These are phyloP conservation scores for Eucalyptus cloeziana DNA, from an alignment of 345 rosid genomes.

Conservation along the genomic window DNA sequence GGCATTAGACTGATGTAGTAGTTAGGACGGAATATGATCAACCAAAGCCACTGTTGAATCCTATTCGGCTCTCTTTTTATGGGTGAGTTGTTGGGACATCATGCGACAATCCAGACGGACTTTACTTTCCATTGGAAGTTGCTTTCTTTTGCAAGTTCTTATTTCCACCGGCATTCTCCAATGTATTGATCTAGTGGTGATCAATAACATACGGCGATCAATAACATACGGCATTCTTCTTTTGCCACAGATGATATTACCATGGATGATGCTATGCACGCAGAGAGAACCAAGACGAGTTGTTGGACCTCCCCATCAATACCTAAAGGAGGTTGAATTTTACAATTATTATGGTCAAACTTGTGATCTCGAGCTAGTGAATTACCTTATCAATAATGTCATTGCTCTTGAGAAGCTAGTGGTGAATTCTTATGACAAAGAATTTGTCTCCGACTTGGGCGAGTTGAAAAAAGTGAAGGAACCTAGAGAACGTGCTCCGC, in stretches of 20 bases:
- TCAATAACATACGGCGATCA: not conserved
- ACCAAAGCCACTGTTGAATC: not conserved
- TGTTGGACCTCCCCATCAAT: not conserved
- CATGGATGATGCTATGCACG: not conserved
- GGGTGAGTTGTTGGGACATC: not conserved
- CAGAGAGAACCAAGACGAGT: not conserved
- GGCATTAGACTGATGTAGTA: not conserved
- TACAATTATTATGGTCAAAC: not conserved
- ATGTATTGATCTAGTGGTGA: too few relatives aligned
- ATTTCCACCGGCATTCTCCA: not conserved
- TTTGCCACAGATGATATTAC: not conserved
- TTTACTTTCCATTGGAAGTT: not conserved
- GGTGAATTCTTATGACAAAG: rapidly evolving
- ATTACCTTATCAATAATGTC: not conserved
- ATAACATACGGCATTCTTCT: not conserved
- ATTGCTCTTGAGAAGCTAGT: not conserved
- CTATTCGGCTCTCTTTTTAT: too few relatives aligned
- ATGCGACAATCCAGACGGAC: rapidly evolving
- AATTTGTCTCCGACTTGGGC: not conserved
- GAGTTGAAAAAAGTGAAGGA: not conserved
- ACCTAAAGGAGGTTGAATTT: not conserved
- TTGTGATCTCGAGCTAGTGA: not conserved
- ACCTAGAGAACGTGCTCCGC: not conserved
- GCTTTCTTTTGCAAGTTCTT: not conserved
- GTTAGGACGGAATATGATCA: not conserved